Base-by-base conservation (phyloP, 345 rosid genomes). In the Eutrema heterophyllum region DNA sequence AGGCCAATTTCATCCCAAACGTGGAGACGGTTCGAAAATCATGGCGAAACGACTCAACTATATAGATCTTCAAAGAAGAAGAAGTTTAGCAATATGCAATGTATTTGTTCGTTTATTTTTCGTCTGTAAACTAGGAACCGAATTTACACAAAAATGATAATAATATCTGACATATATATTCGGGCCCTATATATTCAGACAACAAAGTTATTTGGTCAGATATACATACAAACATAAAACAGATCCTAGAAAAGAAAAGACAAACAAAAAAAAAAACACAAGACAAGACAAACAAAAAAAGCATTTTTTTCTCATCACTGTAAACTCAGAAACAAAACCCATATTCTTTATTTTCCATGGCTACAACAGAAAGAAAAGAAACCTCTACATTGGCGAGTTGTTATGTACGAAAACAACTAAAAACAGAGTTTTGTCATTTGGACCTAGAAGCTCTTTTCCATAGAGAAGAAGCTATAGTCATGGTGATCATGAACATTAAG, bases 401-500 rank as follows among this genome's bases (percentile, higher is more conserved):
- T 40, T 54, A 54, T 24, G 45, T 14, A 21, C 41, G 21, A 53
- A 7, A 51, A 57, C 59, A 67, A 48, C 64, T 9, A 27, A 9
- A 14, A 54, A 55, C 26, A 48, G 27, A 38, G 58, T 24, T 16
- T 12, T 65, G 39, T 50, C 54, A 39, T 40, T 38, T 56, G 50
- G 26, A 38, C 11, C 68, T 75, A 80, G 74, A 71, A 24, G 54
- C 57, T 51, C 38, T 64, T 71, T 80, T 73, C 75, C 76, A 53
- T 64, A 26, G 76, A 57, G 75, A 89, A 87, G 67, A 81, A 87
- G 80, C 53, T 77, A 30, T 79, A 78, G 81, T 91, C 97, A 51
- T 84, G 88, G 82, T 89, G 93, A 71, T 83, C 55, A 59, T 74
- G 77, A 63, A 84, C 82, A 18, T 79, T 71, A 6, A 91, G 86